Conservation (phyloP, 2,329 filamentous ascomycete genomes). For the Fusarium humuli region DNA sequence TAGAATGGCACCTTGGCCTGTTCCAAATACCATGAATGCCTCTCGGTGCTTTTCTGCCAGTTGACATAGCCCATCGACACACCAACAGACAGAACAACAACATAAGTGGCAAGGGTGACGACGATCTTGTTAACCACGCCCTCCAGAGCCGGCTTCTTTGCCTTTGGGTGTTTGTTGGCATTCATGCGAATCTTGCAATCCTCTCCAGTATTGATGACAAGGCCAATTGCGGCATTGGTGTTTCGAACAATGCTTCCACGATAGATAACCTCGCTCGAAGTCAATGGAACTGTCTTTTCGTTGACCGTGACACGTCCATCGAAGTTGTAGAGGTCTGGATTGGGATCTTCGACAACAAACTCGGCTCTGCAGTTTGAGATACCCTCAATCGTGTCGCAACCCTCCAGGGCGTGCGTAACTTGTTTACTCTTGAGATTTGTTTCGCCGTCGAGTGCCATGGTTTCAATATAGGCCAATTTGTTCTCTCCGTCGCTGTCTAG, state of each 20-base stretch:
- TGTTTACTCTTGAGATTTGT: constrained; percentile 85
- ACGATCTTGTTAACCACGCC: constrained; percentile 83
- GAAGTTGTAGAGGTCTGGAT: constrained; percentile 81
- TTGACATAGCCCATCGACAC: constrained; percentile 85
- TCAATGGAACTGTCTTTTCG: constrained; percentile 74
- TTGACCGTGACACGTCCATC: constrained; percentile 73
- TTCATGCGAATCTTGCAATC: constrained; percentile 96
- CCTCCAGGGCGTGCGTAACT: constrained; percentile 69
- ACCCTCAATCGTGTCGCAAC: constrained; percentile 65
- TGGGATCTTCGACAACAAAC: constrained; percentile 81
- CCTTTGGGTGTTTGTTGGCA: constrained; percentile 85
- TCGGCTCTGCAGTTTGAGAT: constrained; percentile 68
- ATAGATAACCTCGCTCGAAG: constrained; percentile 84
- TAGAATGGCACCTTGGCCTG: constrained; percentile 79
- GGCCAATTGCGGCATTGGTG: constrained; percentile 75
- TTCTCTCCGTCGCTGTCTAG: constrained; percentile 82
- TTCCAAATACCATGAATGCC: constrained; percentile 79
- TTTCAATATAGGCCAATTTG: constrained; percentile 84
- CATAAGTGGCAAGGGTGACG: constrained; percentile 81
- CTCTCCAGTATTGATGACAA: constrained; percentile 90
- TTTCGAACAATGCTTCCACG: constrained; percentile 88
- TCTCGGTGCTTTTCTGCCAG: constrained; percentile 77
- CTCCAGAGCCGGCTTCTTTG: constrained; percentile 85
- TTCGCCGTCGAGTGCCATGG: constrained; percentile 86
- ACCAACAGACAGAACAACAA: constrained; percentile 81